phyloP scores from a whole-genome alignment of 2,329 filamentous ascomycete genomes.

The Fonsecaea erecta region DNA sequence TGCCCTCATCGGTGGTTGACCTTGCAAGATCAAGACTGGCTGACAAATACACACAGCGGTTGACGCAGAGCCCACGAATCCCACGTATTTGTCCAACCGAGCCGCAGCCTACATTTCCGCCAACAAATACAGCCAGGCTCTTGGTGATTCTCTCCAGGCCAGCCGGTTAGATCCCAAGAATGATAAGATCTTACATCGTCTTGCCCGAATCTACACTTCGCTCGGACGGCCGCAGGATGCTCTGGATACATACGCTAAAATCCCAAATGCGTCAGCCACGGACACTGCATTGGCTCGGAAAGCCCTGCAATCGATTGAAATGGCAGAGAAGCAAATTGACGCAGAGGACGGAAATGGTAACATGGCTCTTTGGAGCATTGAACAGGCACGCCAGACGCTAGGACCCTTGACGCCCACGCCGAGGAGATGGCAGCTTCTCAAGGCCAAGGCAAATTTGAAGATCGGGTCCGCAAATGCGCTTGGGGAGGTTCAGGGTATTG shows the following conservation, averaged over 20 bases:
- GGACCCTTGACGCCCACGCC: slow-evolving; percentile 77
- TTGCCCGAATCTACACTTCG: slow-evolving; percentile 87
- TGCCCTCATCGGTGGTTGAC: slow-evolving; percentile 6
- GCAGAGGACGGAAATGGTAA: slow-evolving; percentile 75
- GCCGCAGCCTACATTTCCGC: slow-evolving; percentile 93
- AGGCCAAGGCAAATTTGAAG: slow-evolving; percentile 87
- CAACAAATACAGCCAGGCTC: slow-evolving; percentile 74
- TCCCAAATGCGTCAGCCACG: slow-evolving; percentile 75
- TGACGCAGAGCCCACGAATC: slow-evolving; percentile 79
- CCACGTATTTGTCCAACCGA: slow-evolving; percentile 92
- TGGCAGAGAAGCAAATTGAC: slow-evolving; percentile 76
- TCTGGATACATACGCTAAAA: slow-evolving; percentile 77
- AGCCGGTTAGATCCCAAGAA: slow-evolving; percentile 84
- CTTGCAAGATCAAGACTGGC: slow-evolving; percentile 22
- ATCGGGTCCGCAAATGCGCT: slow-evolving; percentile 89
- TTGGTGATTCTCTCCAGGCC: slow-evolving; percentile 84
- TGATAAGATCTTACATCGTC: slow-evolving; percentile 81
- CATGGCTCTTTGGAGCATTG: slow-evolving; percentile 89
- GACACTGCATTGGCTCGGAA: slow-evolving; percentile 81
- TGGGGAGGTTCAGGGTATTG: slow-evolving; percentile 89
- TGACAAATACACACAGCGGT: slow-evolving; percentile 66
- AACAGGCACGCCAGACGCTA: slow-evolving; percentile 83
- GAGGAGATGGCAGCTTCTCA: slow-evolving; percentile 91
- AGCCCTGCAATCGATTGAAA: slow-evolving; percentile 70
- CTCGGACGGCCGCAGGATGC: slow-evolving; percentile 87